phyloP scores from a whole-genome alignment of 2,329 filamentous ascomycete genomes.

The Endocalyx cinctus region DNA sequence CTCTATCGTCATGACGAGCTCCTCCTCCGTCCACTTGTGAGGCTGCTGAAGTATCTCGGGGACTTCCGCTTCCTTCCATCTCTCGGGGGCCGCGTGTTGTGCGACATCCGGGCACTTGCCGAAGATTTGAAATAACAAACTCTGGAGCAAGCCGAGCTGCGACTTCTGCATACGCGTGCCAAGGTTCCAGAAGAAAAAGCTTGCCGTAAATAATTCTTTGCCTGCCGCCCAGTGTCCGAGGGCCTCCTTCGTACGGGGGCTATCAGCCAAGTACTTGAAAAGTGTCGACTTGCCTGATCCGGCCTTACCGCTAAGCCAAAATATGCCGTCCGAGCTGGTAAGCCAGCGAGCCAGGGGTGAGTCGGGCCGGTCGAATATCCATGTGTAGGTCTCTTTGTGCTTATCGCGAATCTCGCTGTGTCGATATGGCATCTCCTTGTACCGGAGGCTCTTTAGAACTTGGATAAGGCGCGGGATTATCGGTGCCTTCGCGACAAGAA shows the following conservation, averaged over 20 bases:
- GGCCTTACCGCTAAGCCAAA: conserved; percentile 17
- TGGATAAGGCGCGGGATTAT: no score
- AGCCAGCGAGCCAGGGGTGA: no score
- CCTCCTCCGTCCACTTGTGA: not conserved
- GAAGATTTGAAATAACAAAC: conserved; percentile 3
- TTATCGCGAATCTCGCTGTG: no score
- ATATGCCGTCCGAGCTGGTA: no score
- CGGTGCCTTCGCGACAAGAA: no score
- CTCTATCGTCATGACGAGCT: not conserved
- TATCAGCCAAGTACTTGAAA: conserved; percentile 11
- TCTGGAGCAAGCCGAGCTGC: conserved; percentile 3
- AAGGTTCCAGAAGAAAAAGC: conserved; percentile 7
- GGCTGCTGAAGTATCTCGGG: not conserved
- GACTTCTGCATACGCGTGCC: conserved; percentile 8
- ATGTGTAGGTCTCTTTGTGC: no score
- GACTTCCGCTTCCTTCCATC: conserved; percentile 4
- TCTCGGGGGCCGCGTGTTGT: conserved; percentile 2
- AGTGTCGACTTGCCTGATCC: conserved; percentile 19
- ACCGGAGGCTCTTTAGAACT: no score
- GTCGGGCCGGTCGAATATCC: no score
- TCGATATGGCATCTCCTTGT: no score
- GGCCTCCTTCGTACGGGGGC: not conserved
- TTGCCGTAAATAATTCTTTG: not conserved
- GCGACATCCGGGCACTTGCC: conserved; percentile 2
- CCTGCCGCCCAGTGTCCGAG: conserved; percentile 1